A percentile compares a stretch with the other conserved stretches of the same genome.
phyloP scores from a whole-genome alignment of 2,329 filamentous ascomycete species.

The Penicillium palitans region DNA sequence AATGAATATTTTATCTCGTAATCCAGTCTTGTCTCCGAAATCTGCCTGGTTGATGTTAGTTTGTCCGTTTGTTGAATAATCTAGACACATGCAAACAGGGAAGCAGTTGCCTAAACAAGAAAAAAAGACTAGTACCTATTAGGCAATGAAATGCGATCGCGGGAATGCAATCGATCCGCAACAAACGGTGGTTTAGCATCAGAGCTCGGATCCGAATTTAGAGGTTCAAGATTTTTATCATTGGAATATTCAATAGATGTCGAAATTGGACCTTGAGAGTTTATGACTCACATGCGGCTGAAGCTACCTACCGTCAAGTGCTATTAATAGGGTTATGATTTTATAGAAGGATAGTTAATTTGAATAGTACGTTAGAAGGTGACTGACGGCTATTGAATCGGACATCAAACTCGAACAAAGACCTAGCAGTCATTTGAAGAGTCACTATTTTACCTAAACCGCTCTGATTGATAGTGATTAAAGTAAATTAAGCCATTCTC shows the following conservation, averaged over 20 bases:
- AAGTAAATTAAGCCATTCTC: slow-evolving; percentile 2
- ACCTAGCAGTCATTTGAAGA: not conserved
- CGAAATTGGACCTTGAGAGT: too few species aligned
- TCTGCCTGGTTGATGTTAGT: not conserved
- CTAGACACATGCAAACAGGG: not conserved
- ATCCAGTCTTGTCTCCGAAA: not conserved
- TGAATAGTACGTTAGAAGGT: not conserved
- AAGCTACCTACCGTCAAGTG: not conserved
- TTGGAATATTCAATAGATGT: not conserved
- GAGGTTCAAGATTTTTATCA: not conserved
- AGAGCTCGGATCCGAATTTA: not conserved
- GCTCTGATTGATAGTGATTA: not conserved
- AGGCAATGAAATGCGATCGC: not conserved
- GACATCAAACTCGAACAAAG: not conserved
- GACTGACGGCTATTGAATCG: not conserved
- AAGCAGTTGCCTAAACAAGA: not conserved
- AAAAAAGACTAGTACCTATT: not conserved
- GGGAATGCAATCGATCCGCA: not conserved
- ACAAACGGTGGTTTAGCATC: not conserved
- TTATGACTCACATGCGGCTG: not conserved
- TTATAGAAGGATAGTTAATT: not conserved
- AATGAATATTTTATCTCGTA: not conserved
- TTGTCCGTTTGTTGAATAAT: not conserved
- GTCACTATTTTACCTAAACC: not conserved
- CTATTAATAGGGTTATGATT: not conserved